These are phyloP conservation scores for Simmondsia chinensis DNA, from an alignment of 148 eudicot species.

Conservation along the genomic window DNA sequence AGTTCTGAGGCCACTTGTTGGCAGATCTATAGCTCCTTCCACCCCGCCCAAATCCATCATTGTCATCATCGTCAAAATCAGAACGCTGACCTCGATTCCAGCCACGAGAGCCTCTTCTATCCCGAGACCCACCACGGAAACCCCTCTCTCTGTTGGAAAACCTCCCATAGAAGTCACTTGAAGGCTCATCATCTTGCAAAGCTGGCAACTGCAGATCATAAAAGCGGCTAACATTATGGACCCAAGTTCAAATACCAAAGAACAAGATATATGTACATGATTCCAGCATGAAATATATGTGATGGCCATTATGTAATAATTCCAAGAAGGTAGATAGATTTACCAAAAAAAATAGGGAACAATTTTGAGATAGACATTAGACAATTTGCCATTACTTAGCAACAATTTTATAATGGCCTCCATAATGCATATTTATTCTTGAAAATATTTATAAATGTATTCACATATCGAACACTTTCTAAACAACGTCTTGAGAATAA, in stretches of 20 bases:
- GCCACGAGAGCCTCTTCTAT: conserved; percentile 40
- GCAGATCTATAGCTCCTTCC: conserved; percentile 35
- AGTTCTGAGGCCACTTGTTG: conserved; percentile 33
- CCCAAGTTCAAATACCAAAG: not conserved
- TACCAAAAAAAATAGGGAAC: no score
- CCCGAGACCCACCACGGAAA: conserved; percentile 30
- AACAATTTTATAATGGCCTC: no score
- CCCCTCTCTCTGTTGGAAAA: conserved; percentile 63
- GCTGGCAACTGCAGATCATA: conserved; percentile 71
- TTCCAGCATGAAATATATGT: no score
- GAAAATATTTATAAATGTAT: no score
- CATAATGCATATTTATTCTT: no score
- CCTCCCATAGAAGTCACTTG: conserved; percentile 74
- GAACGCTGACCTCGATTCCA: conserved; percentile 34
- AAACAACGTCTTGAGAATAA: no score
- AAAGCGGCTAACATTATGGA: not conserved
- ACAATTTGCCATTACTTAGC: no score
- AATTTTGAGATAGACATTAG: no score
- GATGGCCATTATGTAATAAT: no score
- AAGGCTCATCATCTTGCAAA: conserved; percentile 90
- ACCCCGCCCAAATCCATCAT: conserved; percentile 28
- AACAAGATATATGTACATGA: no score
- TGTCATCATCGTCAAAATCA: conserved; percentile 20
- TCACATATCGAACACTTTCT: no score
- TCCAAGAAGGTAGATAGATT: no score